Conservation (phyloP, 2,329 filamentous ascomycete genomes). For the Trichothecium roseum region DNA sequence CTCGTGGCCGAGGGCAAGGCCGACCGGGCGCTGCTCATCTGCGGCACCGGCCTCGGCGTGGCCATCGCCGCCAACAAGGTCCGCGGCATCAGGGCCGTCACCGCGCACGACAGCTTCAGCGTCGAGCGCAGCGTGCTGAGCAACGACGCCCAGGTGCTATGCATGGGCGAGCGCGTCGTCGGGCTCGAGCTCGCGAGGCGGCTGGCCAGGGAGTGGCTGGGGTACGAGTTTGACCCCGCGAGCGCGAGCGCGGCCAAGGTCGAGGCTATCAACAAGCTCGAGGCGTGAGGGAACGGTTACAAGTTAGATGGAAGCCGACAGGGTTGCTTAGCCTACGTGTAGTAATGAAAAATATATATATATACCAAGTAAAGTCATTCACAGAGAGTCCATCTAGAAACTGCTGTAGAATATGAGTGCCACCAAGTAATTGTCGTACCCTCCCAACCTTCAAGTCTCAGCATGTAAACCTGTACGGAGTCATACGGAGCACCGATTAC, state of each 20-base stretch:
- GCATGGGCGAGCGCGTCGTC: slow-evolving; percentile 76
- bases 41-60: slow-evolving; percentile 78
- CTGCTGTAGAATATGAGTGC: no score
- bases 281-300: no score
- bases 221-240: slow-evolving; percentile 65
- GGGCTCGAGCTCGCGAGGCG: slow-evolving; percentile 71
- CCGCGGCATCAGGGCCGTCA: slow-evolving; percentile 74
- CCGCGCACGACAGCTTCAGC: slow-evolving; percentile 76
- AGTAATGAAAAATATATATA: no score
- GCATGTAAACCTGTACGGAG: no score
- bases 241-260: slow-evolving; percentile 35
- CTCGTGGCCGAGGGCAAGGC: slow-evolving; percentile 52
- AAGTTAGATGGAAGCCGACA: no score
- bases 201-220: slow-evolving; percentile 72
- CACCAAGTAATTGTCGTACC: no score
- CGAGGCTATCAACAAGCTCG: slow-evolving; percentile 28
- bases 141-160: slow-evolving; percentile 81
- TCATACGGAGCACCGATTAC: no score
- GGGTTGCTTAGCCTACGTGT: no score
- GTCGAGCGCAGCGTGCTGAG: slow-evolving; percentile 73
- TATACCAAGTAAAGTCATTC: no score
- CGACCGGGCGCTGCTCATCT: slow-evolving; percentile 73
- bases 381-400: no score
- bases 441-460: no score
- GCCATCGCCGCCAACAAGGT: slow-evolving; percentile 88